Base-by-base conservation (phyloP, 371 early-diverging fungal species). In the Lichtheimia ornata region DNA sequence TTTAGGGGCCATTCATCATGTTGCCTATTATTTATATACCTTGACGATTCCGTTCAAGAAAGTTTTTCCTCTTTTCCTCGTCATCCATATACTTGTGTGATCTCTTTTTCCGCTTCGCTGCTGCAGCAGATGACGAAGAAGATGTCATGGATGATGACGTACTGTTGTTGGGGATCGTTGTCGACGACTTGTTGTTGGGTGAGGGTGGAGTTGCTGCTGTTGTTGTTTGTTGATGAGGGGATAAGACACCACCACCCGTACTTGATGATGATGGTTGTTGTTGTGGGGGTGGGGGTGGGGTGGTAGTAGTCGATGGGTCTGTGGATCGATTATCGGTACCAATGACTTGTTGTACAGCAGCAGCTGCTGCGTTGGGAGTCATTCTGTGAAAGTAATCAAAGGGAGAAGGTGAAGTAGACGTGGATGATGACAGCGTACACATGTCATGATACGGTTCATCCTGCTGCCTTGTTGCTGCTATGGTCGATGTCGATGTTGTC, bases 41-140 rank as follows among this genome's bases (percentile, higher is more conserved):
- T 75, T 85, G 85, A 45, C 92, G 82, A 73, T 91, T 91, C 50
- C 92, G 82, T 67, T 91, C 92, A 64, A 91, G 70, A 65, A 91
- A 89, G 68, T 84, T 89, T 49, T 71, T 73, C 43, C 89, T 73
- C 68, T 87, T 88, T 51, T 87, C 87, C 28, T 84, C 85, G 9
- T 76, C 81, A 17, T 77, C 76, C 67, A 79, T 69, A 18, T 74
- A 79, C 54, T 74, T 75, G 12, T 44, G 40, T 17, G 61, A 61
- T 30, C 59, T 64, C 7, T 42, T 20, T 59, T 50, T 70, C 44
- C 24, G 47, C 12, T 58, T 45, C n/a, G 50, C 60, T 43, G 41
- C 24, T 61, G 53, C 43, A 22, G 25, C 17, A 17, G 43, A 47
- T 47, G 35, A 35, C 9, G 35, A 35, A 9, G 35, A 35, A 6